phyloP scores from a whole-genome alignment of 139 green algal genomes.

The Haematococcus lacustris region DNA sequence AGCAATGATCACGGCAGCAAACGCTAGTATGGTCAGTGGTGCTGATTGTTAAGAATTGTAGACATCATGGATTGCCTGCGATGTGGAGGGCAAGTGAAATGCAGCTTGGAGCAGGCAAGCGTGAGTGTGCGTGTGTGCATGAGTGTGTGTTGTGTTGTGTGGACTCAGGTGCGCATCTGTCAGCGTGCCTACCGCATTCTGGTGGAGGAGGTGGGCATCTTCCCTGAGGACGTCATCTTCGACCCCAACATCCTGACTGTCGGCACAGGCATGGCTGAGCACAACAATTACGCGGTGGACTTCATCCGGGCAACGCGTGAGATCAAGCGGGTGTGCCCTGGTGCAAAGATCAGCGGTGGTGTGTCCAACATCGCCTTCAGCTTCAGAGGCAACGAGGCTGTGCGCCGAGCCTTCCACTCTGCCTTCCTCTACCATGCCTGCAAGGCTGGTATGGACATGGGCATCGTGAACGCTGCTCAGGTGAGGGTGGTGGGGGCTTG shows the following conservation, averaged over 20 bases:
- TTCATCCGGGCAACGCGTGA: conserved; percentile 88
- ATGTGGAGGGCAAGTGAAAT: too few relatives aligned
- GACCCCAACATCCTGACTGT: conserved; percentile 99
- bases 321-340: conserved; percentile 94
- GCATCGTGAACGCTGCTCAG: conserved; percentile 94
- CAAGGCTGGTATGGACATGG: conserved; percentile 98
- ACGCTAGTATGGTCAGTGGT: too few relatives aligned
- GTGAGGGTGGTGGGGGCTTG: conserved; percentile 7
- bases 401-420: conserved; percentile 87
- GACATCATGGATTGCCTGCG: too few relatives aligned
- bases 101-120: too few relatives aligned
- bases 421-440: conserved; percentile 94
- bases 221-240: conserved; percentile 96
- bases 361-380: conserved; percentile 98
- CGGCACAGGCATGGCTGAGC: conserved; percentile 91
- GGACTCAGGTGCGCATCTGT: conserved; percentile 84
- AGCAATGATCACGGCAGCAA: too few relatives aligned
- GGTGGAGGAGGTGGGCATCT: conserved; percentile 91
- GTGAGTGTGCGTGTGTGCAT: too few relatives aligned
- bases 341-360: conserved; percentile 89
- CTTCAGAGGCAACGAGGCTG: conserved; percentile 95
- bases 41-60: too few relatives aligned
- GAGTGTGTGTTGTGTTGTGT: background rate
- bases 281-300: conserved; percentile 99
- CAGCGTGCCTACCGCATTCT: conserved; percentile 87